Evolutionary conservation across 495 filamentous ascomycete species (phyloP).

Genomic region (Xylaria palmicola): DNA sequence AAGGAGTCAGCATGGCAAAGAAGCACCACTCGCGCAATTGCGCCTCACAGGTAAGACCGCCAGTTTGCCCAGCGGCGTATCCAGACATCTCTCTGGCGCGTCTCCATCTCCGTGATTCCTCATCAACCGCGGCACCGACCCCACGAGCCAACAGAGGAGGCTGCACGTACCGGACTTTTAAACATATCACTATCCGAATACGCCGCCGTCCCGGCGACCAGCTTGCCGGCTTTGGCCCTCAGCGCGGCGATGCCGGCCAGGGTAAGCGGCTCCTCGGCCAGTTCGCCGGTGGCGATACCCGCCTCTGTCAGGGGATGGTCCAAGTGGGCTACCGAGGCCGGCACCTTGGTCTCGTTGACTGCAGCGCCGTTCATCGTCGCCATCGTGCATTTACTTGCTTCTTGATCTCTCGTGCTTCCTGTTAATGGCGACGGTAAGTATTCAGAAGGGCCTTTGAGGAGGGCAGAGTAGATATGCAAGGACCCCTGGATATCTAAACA

Average conservation of each 20-base stretch:
- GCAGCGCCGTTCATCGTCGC: background rate
- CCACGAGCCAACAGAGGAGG: background rate
- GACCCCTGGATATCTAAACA: no score
- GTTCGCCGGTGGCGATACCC: constrained; percentile 23
- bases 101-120: background rate
- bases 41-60: background rate
- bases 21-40: background rate
- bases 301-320: constrained; percentile 11
- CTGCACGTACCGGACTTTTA: constrained; percentile 61
- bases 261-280: constrained; percentile 61
- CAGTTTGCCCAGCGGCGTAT: background rate
- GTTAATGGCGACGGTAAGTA: background rate
- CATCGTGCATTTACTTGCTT: background rate
- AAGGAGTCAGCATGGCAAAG: background rate
- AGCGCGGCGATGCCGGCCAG: constrained; percentile 66
- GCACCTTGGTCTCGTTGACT: background rate
- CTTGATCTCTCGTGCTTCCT: background rate
- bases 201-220: constrained; percentile 76
- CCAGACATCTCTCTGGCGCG: background rate
- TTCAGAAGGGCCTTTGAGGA: background rate
- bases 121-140: no score
- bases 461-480: no score
- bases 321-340: background rate
- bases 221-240: constrained; percentile 63
- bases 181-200: constrained; percentile 78